Evolutionary conservation across 2,329 filamentous ascomycete species (phyloP), one percentile per base, ranked within the genome.

Genomic region (Trichoderma brevicompactum): DNA sequence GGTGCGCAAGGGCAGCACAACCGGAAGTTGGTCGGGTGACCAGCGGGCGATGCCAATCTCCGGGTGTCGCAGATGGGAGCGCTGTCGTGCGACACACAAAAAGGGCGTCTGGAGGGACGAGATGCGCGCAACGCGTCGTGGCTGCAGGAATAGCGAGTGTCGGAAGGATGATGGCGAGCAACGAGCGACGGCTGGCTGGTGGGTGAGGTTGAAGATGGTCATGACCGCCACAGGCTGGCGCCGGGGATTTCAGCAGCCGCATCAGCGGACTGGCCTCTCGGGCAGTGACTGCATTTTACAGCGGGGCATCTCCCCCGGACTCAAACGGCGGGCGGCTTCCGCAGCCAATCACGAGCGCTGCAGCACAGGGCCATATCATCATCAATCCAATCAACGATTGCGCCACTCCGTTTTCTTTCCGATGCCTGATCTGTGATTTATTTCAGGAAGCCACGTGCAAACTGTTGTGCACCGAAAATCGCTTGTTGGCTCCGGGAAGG

Each of bases 331-430:
- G 59, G 59, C 48, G 56, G 46, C 49, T 55, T 9, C 48, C 49
- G 58, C 64, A 62, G 58, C 64, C 55, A 65, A 65, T 65, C 64
- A 62, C 32, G n/a, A 19, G 12, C 36, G 23, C 2, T 38, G 49
- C 19, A 15, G 48, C 60, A 17, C 49, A 44, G 34, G 60, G 49
- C 17, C 38, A 28, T 28, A 28, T 28, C 23, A 28, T 28, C 23
- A 28, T 28, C 23, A 46, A 28, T 59, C 43, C 15, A 34, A 59
- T 49, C 43, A 10, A 10, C 43, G 32, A 59, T 64, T 58, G 41
- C 61, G 44, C 53, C 61, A 49, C 44, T 55, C 32, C 50, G 19
- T 64, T 6, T 46, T 19, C 46, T 62, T 41, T 38, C 38, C 38
- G 44, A 36, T 41, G 59, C 48, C 34, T 40, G 8, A 17, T 62